phyloP scores from a whole-genome alignment of 148 eudicot genomes.

The Vaccinium darrowii region DNA sequence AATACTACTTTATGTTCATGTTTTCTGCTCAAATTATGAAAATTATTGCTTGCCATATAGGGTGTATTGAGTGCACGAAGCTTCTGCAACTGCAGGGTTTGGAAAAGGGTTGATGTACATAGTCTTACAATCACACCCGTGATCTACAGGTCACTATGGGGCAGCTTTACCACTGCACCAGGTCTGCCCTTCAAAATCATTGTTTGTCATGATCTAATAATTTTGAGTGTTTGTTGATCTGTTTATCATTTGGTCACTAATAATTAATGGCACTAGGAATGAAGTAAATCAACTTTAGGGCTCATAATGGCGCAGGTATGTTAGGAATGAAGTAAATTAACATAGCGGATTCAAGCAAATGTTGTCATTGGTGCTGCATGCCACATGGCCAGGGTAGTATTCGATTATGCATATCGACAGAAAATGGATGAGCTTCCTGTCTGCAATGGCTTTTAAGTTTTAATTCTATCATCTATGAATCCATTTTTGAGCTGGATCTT shows the following conservation, averaged over 20 bases:
- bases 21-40: neutral
- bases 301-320: neutral
- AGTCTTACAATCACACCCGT: too few species aligned
- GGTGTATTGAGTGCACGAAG: too few species aligned
- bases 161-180: too few species aligned
- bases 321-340: neutral
- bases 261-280: neutral
- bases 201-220: neutral
- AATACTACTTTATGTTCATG: too few species aligned
- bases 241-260: neutral
- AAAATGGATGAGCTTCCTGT: neutral
- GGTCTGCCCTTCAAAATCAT: too few species aligned
- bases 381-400: neutral
- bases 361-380: neutral
- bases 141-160: too few species aligned
- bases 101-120: too few species aligned
- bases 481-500: neutral
- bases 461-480: neutral
- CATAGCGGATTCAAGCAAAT: neutral
- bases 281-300: conserved; percentile 5
- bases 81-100: too few species aligned
- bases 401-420: neutral
- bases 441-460: neutral
- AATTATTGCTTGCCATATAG: neutral
- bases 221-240: neutral